A percentile compares a stretch with the other conserved stretches of the same genome.
phyloP scores from a whole-genome alignment of 208 protist species.

The Crithidia fasciculata region DNA sequence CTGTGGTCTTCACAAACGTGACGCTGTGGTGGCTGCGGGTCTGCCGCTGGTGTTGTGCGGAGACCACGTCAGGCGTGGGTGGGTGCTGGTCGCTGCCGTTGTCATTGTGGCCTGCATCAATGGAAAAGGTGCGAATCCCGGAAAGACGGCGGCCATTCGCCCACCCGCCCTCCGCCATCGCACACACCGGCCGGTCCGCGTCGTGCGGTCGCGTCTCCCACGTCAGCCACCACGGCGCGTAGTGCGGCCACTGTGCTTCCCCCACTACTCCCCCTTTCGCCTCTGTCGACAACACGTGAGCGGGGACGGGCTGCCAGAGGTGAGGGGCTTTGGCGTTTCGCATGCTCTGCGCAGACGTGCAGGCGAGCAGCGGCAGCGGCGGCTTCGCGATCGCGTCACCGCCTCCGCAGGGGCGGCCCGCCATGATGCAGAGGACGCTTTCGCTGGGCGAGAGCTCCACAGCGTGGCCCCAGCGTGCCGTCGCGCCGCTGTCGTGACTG shows the following conservation, averaged over 20 bases:
- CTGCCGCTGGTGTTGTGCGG: not conserved
- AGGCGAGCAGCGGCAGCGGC: not conserved
- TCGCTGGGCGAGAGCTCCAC: slow-evolving; percentile 27
- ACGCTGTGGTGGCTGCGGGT: slow-evolving; percentile 51
- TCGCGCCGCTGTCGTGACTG: not conserved
- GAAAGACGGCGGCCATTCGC: slow-evolving; percentile 39
- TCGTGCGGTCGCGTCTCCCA: slow-evolving; percentile 16
- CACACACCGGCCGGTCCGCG: slow-evolving; percentile 19
- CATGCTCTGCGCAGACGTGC: not conserved
- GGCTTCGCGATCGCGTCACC: not conserved
- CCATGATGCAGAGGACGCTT: slow-evolving; percentile 22
- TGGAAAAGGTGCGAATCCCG: slow-evolving; percentile 36
- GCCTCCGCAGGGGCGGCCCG: slow-evolving; percentile 13
- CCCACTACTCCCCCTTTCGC: not conserved
- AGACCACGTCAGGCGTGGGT: slow-evolving; percentile 7
- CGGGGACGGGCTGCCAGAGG: slow-evolving; percentile 8
- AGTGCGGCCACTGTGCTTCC: slow-evolving; percentile 19
- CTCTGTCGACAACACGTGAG: not conserved
- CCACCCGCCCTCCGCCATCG: slow-evolving; percentile 72
- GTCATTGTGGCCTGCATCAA: too few species aligned
- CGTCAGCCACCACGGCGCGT: slow-evolving; percentile 29
- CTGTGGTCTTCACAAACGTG: slow-evolving; percentile 32
- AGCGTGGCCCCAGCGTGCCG: slow-evolving; percentile 30
- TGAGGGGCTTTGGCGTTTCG: not conserved
- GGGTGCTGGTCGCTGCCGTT: not conserved